These are phyloP conservation scores for Vigna trinervia DNA, from an alignment of 306 rosid genomes.

Conservation along the genomic window DNA sequence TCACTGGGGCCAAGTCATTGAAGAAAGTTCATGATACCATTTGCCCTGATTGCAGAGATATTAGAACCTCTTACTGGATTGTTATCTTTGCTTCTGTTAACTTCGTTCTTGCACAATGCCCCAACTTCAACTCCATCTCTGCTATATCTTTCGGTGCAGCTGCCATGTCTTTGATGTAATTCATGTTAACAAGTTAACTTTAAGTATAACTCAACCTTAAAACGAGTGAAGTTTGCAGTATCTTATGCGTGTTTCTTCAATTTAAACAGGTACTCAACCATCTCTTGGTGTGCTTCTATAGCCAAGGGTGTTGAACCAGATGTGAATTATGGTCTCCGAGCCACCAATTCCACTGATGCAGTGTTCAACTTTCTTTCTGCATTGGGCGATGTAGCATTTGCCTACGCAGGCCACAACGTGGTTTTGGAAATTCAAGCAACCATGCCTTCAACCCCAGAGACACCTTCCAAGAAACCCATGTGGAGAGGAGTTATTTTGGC, in stretches of 20 bases:
- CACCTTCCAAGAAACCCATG: conserved; percentile 86
- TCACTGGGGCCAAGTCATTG: conserved; percentile 74
- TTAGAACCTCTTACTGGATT: conserved; percentile 62
- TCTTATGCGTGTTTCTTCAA: not conserved
- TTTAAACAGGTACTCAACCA: conserved; percentile 71
- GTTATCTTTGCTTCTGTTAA: conserved; percentile 64
- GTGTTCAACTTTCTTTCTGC: conserved; percentile 63
- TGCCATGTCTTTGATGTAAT: conserved; percentile 57
- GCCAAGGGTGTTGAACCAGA: conserved; percentile 52
- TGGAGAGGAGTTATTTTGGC: conserved; percentile 83
- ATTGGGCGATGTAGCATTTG: conserved; percentile 89
- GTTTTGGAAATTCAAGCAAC: conserved; percentile 96
- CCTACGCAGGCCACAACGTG: conserved; percentile 90
- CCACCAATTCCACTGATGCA: conserved; percentile 1
- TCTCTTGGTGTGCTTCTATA: conserved; percentile 69
- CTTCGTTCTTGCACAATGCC: conserved; percentile 69
- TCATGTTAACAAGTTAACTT: no score
- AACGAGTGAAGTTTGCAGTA: no score
- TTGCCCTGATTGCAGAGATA: conserved; percentile 51
- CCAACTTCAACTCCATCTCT: conserved; percentile 80
- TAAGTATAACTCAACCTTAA: no score
- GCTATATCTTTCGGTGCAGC: conserved; percentile 75
- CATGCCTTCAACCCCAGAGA: conserved; percentile 78
- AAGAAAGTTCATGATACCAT: conserved; percentile 62
- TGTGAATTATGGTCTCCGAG: conserved; percentile 48